A percentile compares a stretch with the other conserved stretches of the same genome.
Conservation (phyloP, 345 rosid genomes). For the Nasturtium officinale region DNA sequence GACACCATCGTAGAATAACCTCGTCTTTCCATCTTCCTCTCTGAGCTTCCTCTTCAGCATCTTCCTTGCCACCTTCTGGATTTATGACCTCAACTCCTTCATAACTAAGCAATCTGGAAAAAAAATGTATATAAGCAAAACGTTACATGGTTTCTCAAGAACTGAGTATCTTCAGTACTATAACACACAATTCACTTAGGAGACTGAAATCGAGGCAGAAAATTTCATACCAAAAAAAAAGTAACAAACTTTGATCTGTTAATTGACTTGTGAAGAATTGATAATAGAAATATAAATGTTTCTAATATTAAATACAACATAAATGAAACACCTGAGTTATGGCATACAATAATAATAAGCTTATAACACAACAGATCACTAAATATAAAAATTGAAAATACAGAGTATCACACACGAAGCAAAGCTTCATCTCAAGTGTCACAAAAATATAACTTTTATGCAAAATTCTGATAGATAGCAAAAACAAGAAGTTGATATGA, state of each 20-base stretch:
- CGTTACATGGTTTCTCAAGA: neutral
- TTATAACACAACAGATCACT: constrained; percentile 1
- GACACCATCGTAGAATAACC: constrained; percentile 44
- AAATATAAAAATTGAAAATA: neutral
- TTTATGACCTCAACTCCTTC: constrained; percentile 91
- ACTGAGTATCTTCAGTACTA: neutral
- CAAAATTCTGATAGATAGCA: constrained; percentile 1
- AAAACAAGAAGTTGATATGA: neutral
- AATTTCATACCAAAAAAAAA: neutral
- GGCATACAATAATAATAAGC: constrained; percentile 14
- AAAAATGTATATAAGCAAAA: constrained; percentile 10
- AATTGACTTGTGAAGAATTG: constrained; percentile 20
- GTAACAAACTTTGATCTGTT: constrained; percentile 1
- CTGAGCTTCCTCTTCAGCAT: constrained; percentile 90
- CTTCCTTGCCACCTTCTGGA: constrained; percentile 95
- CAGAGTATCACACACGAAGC: constrained; percentile 10
- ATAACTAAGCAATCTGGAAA: constrained; percentile 57
- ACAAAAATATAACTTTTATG: neutral
- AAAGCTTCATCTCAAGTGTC: constrained; percentile 5
- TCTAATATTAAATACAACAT: constrained; percentile 30
- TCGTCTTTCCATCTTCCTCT: constrained; percentile 93
- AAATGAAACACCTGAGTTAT: constrained; percentile 2
- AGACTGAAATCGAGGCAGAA: neutral
- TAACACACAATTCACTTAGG: constrained; percentile 5
- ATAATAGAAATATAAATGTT: constrained; percentile 30